Base-by-base conservation (phyloP, 2,329 filamentous ascomycete species). In the Colletotrichum sp. region DNA sequence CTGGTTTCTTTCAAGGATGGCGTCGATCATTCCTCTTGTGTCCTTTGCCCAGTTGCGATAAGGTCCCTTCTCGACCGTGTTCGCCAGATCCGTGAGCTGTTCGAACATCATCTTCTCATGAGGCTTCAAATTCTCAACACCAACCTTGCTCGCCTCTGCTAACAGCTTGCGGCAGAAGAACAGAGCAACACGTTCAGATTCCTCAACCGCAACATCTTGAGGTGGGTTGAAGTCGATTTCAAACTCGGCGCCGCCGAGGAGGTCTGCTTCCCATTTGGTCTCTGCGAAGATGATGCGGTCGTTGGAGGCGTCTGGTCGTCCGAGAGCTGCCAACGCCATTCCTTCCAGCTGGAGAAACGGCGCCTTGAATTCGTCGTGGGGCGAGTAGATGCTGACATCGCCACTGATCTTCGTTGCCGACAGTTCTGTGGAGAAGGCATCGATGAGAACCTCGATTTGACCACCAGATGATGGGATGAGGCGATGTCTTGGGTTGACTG, bases 241-340 rank as follows among this genome's bases (percentile, higher is more conserved):
- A 1, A 71, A 66, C 6, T 66, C 44, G 21, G 60, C 28, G 15
- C 68, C 60, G 5, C 60, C 60, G 2, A 66, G 24, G 3, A 66
- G 9, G 16, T 66, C 68, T 1, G 60, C 39, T 30, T 39, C 39
- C 68, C 68, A 66, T 18, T 8, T 66, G 5, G 60, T 66, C 60
- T 71, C 68, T 6, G 68, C 68, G 44, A 71, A 71, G 7, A 71
- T 52, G 16, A 66, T 21, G 12, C 68, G 68, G 68, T 71, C 68
- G 6, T 71, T 71, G 13, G 68, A 65, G 5, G 68, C 60, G 24
- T 57, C 60, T 13, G 60, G 68, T 0, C 60, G 15, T 16, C 30
- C 30, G 21, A 71, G 68, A 18, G 68, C 60, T 18, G 68, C 68
- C 16, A 71, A 4, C 21, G 21, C 26, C 68, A 66, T 71, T 10